Evolutionary conservation across 1,139 yeast species (phyloP).

Genomic region (Candida dubliniensis): DNA sequence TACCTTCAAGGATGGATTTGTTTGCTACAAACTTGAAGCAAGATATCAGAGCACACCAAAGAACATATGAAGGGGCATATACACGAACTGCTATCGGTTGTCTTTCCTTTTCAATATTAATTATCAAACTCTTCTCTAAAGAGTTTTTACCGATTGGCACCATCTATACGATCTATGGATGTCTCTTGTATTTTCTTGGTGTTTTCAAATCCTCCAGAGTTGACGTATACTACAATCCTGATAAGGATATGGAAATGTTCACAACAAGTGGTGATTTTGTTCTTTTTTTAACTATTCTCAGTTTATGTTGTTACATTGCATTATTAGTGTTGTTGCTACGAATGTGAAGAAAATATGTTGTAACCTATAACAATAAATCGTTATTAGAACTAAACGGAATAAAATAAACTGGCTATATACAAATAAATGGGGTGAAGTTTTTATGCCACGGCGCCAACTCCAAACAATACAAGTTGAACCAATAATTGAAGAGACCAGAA

Average conservation of each 20-base stretch:
- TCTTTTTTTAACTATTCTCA: slow-evolving; percentile 39
- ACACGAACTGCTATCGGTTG: slow-evolving; percentile 52
- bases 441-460: slow-evolving; percentile 56
- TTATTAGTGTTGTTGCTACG: slow-evolving; percentile 42
- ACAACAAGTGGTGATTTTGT: slow-evolving; percentile 55
- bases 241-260: slow-evolving; percentile 40
- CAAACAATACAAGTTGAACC: slow-evolving; percentile 77
- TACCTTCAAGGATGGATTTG: slow-evolving; percentile 36
- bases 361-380: too few species aligned
- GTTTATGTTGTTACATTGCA: slow-evolving; percentile 46
- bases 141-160: slow-evolving; percentile 56
- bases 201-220: slow-evolving; percentile 45
- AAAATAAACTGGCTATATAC: slow-evolving; percentile 2
- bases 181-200: slow-evolving; percentile 49
- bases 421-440: neutral
- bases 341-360: slow-evolving; percentile 23
- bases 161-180: slow-evolving; percentile 53
- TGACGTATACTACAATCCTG: slow-evolving; percentile 48
- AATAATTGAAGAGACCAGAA: slow-evolving; percentile 91
- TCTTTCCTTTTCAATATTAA: slow-evolving; percentile 46
- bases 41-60: slow-evolving; percentile 59
- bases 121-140: slow-evolving; percentile 51
- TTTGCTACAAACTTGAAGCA: slow-evolving; percentile 41
- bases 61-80: slow-evolving; percentile 64
- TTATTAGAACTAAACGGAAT: too few species aligned